Evolutionary conservation across 139 green algal genomes (phyloP).

Genomic region (Auxenochlorella pyrenoidosa): DNA sequence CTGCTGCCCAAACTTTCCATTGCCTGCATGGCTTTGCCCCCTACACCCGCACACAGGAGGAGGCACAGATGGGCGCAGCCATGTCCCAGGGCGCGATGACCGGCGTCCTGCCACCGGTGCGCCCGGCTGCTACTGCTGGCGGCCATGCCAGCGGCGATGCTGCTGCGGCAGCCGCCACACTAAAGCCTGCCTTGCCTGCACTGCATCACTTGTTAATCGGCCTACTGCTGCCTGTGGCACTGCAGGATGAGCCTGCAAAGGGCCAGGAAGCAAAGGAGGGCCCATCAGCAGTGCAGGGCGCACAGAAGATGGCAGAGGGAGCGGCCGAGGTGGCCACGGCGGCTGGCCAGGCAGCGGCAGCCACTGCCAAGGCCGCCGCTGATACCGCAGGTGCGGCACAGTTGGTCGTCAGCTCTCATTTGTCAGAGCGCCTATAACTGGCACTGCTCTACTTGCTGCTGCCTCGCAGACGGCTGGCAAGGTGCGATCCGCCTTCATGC

Average conservation of each 20-base stretch:
- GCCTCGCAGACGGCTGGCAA: too few species aligned
- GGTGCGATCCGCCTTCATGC: too few species aligned
- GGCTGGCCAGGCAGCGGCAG: not conserved
- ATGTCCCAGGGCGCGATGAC: not conserved
- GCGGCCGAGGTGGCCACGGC: not conserved
- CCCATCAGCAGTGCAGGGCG: not conserved
- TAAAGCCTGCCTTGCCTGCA: not conserved
- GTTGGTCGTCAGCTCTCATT: too few species aligned
- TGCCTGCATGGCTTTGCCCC: too few species aligned
- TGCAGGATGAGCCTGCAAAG: not conserved
- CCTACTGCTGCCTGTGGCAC: not conserved
- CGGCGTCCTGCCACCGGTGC: not conserved
- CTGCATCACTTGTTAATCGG: not conserved
- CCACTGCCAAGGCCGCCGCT: not conserved
- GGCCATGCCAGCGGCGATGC: not conserved
- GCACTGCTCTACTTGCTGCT: too few species aligned
- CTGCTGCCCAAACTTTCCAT: too few species aligned
- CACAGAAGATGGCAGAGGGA: not conserved
- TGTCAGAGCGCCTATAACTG: too few species aligned
- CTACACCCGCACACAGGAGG: not conserved
- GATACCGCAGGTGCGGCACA: not conserved
- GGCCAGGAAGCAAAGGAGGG: not conserved
- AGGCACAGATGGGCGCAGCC: conserved; percentile 7
- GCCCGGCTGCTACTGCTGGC: not conserved
- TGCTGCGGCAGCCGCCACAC: not conserved